These are phyloP conservation scores for Fusarium redolens DNA, from an alignment of 2,329 filamentous ascomycete species.

Conservation along the genomic window DNA sequence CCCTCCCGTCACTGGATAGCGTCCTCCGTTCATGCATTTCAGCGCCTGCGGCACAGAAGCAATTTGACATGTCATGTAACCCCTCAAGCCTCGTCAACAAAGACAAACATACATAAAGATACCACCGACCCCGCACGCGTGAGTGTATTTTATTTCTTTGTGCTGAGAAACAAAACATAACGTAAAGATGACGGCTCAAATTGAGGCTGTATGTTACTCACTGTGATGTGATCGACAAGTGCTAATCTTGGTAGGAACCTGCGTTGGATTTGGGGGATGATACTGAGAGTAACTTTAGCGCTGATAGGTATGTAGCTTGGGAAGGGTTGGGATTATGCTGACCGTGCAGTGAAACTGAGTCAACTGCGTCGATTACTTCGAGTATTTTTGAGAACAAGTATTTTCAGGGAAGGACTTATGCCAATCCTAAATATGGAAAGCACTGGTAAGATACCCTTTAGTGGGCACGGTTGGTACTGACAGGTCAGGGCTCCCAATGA, in stretches of 20 bases:
- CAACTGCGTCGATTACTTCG: conserved; percentile 37
- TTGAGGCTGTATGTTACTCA: conserved; percentile 24
- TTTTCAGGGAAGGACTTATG: conserved; percentile 38
- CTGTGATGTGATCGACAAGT: accelerated
- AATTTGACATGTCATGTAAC: neutral
- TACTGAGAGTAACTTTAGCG: conserved; percentile 15
- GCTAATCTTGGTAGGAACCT: conserved; percentile 16
- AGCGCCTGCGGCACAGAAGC: neutral
- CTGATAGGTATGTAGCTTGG: conserved; percentile 12
- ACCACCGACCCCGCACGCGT: neutral
- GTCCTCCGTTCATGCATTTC: neutral
- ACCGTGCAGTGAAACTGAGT: conserved; percentile 21
- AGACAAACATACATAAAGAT: conserved; percentile 7
- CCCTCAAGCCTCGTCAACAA: neutral
- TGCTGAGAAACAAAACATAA: neutral
- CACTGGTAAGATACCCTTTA: conserved; percentile 23
- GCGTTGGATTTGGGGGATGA: conserved; percentile 8
- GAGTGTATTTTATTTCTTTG: neutral
- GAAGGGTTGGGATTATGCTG: neutral
- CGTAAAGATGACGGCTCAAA: conserved; percentile 6
- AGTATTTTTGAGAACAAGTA: conserved; percentile 40
- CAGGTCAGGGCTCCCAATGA: conserved; percentile 37
- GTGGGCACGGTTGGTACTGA: too few species aligned
- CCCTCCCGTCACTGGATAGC: conserved; percentile 3
- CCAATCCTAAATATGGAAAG: conserved; percentile 42